phyloP scores from a whole-genome alignment of 345 rosid genomes.

The Rhodamnia argentea region DNA sequence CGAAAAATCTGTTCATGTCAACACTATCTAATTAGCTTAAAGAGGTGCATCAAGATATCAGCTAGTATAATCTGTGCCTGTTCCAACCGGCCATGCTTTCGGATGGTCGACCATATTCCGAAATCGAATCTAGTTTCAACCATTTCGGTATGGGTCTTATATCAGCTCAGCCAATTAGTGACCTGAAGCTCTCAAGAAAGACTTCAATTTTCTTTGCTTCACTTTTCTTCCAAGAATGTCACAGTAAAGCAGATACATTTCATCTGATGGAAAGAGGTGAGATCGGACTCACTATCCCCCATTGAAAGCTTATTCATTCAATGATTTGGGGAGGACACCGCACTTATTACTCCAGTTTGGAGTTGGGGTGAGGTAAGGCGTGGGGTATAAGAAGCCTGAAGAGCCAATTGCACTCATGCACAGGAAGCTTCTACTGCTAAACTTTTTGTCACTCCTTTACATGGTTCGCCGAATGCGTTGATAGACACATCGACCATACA shows the following conservation, averaged over 20 bases:
- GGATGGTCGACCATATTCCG: no score
- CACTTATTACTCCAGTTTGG: not conserved
- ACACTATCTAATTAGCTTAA: no score
- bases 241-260: not conserved
- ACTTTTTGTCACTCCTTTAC: slow-evolving; percentile 60
- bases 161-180: not conserved
- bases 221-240: not conserved
- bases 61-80: no score
- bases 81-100: no score
- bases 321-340: not conserved
- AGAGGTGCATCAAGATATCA: no score
- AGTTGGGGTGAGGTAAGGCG: not conserved
- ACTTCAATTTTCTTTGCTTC: not conserved
- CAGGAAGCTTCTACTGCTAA: slow-evolving; percentile 90
- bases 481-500: slow-evolving; percentile 60
- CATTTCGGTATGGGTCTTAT: not conserved
- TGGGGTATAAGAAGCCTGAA: not conserved
- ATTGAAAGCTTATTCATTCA: not conserved
- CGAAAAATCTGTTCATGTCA: no score
- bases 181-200: not conserved
- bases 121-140: not conserved
- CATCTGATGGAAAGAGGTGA: not conserved
- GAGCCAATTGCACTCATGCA: slow-evolving; percentile 6
- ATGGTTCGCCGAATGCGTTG: slow-evolving; percentile 70
- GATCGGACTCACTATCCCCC: not conserved